Conservation (phyloP, 2,329 filamentous ascomycete species). For the Xylariaceae sp. region DNA sequence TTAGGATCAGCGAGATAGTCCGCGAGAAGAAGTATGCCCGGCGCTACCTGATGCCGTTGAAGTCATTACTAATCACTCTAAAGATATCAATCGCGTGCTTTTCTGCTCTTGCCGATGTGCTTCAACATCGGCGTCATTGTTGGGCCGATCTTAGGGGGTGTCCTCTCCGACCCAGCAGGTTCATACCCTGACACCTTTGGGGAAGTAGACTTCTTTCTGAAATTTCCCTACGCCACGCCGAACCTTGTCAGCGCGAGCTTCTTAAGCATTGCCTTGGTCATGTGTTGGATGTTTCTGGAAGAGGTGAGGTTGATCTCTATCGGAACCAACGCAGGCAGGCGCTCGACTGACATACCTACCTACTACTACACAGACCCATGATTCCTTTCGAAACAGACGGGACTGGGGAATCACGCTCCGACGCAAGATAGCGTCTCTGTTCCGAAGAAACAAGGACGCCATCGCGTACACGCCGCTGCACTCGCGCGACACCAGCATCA, state of each 20-base stretch:
- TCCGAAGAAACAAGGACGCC: conserved; percentile 29
- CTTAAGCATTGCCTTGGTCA: conserved; percentile 45
- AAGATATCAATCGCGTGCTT: conserved; percentile 47
- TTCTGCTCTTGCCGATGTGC: conserved; percentile 62
- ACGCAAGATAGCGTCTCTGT: conserved; percentile 35
- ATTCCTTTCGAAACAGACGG: conserved; percentile 44
- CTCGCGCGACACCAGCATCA: conserved; percentile 34
- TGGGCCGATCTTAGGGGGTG: conserved; percentile 55
- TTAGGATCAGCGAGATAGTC: conserved; percentile 48
- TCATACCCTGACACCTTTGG: conserved; percentile 52
- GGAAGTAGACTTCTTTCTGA: conserved; percentile 46
- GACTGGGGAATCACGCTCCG: conserved; percentile 50
- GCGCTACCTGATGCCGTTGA: too few species aligned
- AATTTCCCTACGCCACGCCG: conserved; percentile 57
- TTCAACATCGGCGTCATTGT: conserved; percentile 69
- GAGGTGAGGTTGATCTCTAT: conserved; percentile 42
- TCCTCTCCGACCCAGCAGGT: conserved; percentile 49
- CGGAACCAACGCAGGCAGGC: not conserved
- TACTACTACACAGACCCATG: conserved; percentile 54
- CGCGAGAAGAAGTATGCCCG: conserved; percentile 45
- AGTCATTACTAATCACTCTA: conserved; percentile 6
- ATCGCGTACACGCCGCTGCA: conserved; percentile 41
- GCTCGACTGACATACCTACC: conserved; percentile 10
- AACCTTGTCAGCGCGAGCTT: conserved; percentile 57
- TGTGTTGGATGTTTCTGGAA: conserved; percentile 54